Conservation (phyloP, 805 yeast genomes). For the Ogataea pini region DNA sequence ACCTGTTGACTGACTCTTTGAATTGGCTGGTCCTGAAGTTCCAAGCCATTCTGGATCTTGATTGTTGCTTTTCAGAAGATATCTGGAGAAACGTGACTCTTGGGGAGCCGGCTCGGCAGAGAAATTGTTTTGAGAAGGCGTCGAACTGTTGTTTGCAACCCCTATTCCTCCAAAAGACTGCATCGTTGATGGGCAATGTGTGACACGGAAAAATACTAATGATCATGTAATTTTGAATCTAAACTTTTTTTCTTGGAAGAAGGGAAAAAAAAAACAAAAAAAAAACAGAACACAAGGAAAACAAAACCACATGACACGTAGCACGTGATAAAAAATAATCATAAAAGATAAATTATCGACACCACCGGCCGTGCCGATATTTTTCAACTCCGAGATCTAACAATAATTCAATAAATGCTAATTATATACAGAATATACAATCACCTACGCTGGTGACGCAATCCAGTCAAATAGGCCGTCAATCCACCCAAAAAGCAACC, state of each 20-base stretch:
- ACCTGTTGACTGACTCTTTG: constrained; percentile 4
- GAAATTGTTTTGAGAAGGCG: not conserved
- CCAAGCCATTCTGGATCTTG: constrained; percentile 24
- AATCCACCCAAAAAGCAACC: constrained; percentile 66
- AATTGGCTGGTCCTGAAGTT: not conserved
- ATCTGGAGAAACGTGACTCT: constrained; percentile 25
- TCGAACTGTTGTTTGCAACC: no score
- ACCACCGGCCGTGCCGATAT: not conserved
- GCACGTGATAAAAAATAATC: no score
- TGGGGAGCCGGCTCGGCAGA: not conserved
- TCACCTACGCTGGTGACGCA: constrained; percentile 1
- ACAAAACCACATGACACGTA: not conserved
- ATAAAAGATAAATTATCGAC: no score
- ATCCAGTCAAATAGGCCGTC: constrained; percentile 18
- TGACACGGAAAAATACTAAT: no score
- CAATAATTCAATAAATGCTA: not conserved
- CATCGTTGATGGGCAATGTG: not conserved
- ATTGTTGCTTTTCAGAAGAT: constrained; percentile 16
- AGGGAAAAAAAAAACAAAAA: not conserved
- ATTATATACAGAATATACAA: not conserved
- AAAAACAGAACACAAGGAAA: not conserved
- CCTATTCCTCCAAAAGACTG: constrained; percentile 2
- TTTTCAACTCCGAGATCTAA: no score
- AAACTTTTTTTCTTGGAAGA: no score
- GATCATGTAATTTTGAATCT: not conserved